phyloP scores from a whole-genome alignment of 805 yeast genomes.

The Candida boidinii region DNA sequence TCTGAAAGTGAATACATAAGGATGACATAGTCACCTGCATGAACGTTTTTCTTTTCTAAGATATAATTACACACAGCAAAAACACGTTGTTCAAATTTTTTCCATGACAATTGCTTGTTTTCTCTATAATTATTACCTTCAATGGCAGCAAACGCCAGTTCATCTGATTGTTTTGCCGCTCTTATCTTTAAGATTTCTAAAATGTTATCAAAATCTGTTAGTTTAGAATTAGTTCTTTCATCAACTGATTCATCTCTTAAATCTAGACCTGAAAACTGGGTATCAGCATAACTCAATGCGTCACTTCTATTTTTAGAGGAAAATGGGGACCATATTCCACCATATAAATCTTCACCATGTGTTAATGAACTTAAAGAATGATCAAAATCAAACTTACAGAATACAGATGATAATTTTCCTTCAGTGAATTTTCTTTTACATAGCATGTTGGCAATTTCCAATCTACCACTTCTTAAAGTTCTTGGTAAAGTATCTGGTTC shows the following conservation, averaged over 20 bases:
- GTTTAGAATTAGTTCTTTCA: slow-evolving; percentile 63
- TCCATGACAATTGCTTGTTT: slow-evolving; percentile 62
- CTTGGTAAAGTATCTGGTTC: slow-evolving; percentile 79
- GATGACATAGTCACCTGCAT: slow-evolving; percentile 65
- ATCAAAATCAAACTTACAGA: slow-evolving; percentile 68
- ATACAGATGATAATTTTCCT: slow-evolving; percentile 73
- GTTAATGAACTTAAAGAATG: slow-evolving; percentile 59
- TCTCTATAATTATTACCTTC: slow-evolving; percentile 34
- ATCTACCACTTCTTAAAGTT: slow-evolving; percentile 73
- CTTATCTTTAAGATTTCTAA: slow-evolving; percentile 75
- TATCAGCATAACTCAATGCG: slow-evolving; percentile 53
- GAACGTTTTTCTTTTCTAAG: slow-evolving; percentile 53
- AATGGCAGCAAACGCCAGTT: slow-evolving; percentile 55
- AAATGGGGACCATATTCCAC: slow-evolving; percentile 80
- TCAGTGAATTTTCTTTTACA: slow-evolving; percentile 69
- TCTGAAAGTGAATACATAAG: slow-evolving; percentile 83
- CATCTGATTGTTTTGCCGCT: slow-evolving; percentile 64
- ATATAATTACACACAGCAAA: slow-evolving; percentile 69
- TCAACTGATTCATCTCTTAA: slow-evolving; percentile 70
- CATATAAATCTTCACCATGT: slow-evolving; percentile 65
- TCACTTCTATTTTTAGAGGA: slow-evolving; percentile 58
- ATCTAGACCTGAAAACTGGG: slow-evolving; percentile 78
- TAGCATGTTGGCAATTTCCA: slow-evolving; percentile 87
- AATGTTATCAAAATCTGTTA: slow-evolving; percentile 65
- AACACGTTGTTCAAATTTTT: slow-evolving; percentile 66